Percentiles rank a stretch among this genome's conserved stretches.
Conservation (phyloP, 768 basidiomycete genomes). For the Calvatia gigantea region DNA sequence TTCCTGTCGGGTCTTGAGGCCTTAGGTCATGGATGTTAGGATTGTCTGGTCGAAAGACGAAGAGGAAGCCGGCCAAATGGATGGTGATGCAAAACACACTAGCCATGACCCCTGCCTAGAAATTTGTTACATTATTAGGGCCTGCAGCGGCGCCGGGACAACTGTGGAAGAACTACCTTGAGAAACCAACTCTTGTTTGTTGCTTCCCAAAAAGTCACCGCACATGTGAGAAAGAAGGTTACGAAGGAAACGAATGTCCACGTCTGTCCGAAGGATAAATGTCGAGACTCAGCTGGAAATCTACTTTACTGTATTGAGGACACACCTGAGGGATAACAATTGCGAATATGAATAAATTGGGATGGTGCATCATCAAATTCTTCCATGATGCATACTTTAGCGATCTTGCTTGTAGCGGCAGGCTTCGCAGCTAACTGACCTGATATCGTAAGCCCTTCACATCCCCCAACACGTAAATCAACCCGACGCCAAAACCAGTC, state of each 20-base stretch:
- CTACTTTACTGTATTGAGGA: not conserved
- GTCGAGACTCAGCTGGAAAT: not conserved
- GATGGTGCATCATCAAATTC: slow-evolving; percentile 6
- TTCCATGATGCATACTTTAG: not conserved
- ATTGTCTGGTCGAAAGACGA: slow-evolving; percentile 7
- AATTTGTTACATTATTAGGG: not conserved
- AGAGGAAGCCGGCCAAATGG: slow-evolving; percentile 7
- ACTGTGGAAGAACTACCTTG: slow-evolving; percentile 9
- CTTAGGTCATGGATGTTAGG: not conserved
- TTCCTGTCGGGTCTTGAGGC: not conserved
- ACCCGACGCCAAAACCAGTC: slow-evolving; percentile 13
- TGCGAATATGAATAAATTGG: slow-evolving; percentile 4
- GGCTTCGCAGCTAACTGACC: not conserved
- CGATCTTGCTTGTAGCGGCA: not conserved
- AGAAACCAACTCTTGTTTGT: slow-evolving; percentile 5
- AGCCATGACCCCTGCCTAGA: slow-evolving; percentile 1
- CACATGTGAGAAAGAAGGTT: slow-evolving; percentile 6
- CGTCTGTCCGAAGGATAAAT: not conserved
- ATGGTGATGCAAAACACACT: not conserved
- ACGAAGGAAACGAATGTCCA: slow-evolving; percentile 10
- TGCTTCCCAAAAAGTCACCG: slow-evolving; percentile 9
- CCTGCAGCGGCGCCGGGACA: not conserved
- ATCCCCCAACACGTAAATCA: slow-evolving; percentile 14
- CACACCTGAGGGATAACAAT: slow-evolving; percentile 10
- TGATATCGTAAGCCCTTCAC: slow-evolving; percentile 9